Base-by-base conservation (phyloP, 371 early-diverging fungal genomes). In the Mortierella sp. region DNA sequence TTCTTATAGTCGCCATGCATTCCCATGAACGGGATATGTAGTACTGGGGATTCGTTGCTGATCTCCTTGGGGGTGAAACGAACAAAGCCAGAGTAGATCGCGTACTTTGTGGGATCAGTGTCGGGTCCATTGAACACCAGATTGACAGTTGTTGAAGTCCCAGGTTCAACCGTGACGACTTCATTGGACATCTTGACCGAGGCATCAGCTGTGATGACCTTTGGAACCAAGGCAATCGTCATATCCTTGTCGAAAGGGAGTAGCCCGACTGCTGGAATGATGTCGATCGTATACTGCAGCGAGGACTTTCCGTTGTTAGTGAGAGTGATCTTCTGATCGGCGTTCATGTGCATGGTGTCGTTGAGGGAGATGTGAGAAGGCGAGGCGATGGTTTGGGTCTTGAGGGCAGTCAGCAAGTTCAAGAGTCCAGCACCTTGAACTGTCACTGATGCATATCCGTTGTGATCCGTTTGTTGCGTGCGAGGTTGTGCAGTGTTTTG, bases 371-470 rank as follows among this genome's bases (percentile, higher is more conserved):
- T 60, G 40, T 73, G 80, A 2, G 90, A 82, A 0, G 95, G 95
- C 0, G 63, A 55, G 28, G 92, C 76, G 5, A 60, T 14, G 3
- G 82, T 85, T 45, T 82, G 80, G 2, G 86, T 56, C 13, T 53
- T 73, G 50, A 93, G 63, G 1, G 93, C 86, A 31, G 82, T 71
- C 66, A 83, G 83, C 37, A 86, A 72, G 73, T 92, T 83, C 45
- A 95, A 80, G 8, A 94, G 77, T 3, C 95, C 95, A 17, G 89
- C 82, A 0, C 95, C 95, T 74, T 93, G 91, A 46, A 79, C 80
- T 28, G 85, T 85, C 0, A 84, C 80, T 0, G 87, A 82, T 2
- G 86, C 83, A 40, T 54, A 52, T 0, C 76, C 72, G 25, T 67
- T 71, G 39, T 60, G 60, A 21, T 79, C 74, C n/a, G 78, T 57